Evolutionary conservation across 2,329 filamentous ascomycete genomes (phyloP).

Genomic region (Blumeriella jaapii): DNA sequence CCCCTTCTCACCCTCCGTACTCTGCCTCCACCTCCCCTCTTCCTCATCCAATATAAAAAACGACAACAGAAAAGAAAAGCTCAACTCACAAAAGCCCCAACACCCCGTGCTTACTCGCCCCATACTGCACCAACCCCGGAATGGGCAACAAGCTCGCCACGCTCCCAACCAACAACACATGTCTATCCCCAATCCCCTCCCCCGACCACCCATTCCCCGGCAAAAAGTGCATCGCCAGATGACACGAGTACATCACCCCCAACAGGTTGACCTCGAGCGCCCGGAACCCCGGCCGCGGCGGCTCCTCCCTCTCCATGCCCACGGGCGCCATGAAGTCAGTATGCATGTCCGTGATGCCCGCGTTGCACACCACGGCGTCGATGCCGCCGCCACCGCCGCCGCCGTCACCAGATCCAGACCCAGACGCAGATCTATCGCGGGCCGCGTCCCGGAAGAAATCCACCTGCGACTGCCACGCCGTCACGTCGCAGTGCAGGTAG

Average conservation of each 20-base stretch:
- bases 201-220: slow-evolving; percentile 35
- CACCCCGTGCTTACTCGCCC: slow-evolving; percentile 53
- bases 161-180: slow-evolving; percentile 51
- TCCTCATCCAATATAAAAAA: too few species aligned
- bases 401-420: too few species aligned
- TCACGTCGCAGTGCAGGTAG: slow-evolving; percentile 53
- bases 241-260: slow-evolving; percentile 52
- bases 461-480: slow-evolving; percentile 51
- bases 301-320: slow-evolving; percentile 33
- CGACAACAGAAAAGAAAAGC: too few species aligned
- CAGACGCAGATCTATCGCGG: too few species aligned
- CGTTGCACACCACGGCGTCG: slow-evolving; percentile 55
- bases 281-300: slow-evolving; percentile 37
- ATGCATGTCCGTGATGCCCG: slow-evolving; percentile 42
- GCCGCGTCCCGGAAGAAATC: slow-evolving; percentile 49
- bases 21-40: too few species aligned
- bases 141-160: slow-evolving; percentile 42
- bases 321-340: slow-evolving; percentile 33
- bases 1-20: too few species aligned
- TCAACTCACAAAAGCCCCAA: too few species aligned
- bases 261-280: slow-evolving; percentile 51
- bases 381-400: slow-evolving; percentile 44
- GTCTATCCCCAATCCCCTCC: slow-evolving; percentile 36
- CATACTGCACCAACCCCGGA: slow-evolving; percentile 38
- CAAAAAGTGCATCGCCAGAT: slow-evolving; percentile 51